Percentiles rank a stretch among this genome's conserved stretches.
Evolutionary conservation across 192 early-diverging fungal genomes (phyloP).

Genomic region (Irineochytrium annulatum): DNA sequence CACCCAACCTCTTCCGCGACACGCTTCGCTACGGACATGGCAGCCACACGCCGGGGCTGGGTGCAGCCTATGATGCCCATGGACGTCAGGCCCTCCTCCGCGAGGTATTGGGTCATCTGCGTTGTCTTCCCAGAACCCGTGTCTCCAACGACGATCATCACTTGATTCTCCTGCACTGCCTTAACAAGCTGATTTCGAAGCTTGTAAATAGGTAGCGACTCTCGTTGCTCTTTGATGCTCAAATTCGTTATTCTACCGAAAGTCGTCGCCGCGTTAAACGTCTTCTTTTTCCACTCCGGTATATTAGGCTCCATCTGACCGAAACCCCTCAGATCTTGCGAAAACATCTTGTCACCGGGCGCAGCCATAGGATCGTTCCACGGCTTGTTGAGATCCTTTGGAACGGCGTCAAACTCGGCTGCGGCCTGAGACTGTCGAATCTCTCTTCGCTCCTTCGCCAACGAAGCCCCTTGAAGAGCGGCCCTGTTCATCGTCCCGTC

Average conservation of each 20-base stretch:
- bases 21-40: conserved; percentile 98
- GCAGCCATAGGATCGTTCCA: conserved; percentile 91
- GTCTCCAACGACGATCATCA: conserved; percentile 89
- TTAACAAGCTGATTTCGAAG: conserved; percentile 72
- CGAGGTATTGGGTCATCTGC: conserved; percentile 96
- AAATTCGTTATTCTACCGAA: conserved; percentile 85
- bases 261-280: conserved; percentile 75
- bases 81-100: conserved; percentile 89
- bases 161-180: conserved; percentile 70
- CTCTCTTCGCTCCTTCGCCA: conserved; percentile 94
- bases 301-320: conserved; percentile 42
- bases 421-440: conserved; percentile 47
- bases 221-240: conserved; percentile 75
- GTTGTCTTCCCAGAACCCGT: conserved; percentile 99
- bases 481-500: conserved; percentile 96
- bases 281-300: conserved; percentile 88
- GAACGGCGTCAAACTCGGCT: conserved; percentile 58
- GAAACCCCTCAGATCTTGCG: conserved; percentile 82
- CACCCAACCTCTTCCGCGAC: conserved; percentile 96
- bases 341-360: conserved; percentile 76
- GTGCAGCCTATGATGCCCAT: conserved; percentile 94
- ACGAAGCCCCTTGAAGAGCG: conserved; percentile 83
- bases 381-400: conserved; percentile 79
- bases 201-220: conserved; percentile 84
- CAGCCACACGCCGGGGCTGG: conserved; percentile 97